These are phyloP conservation scores for Pseudogymnoascus sp. DNA, from an alignment of 2,329 filamentous ascomycete genomes.

Conservation along the genomic window DNA sequence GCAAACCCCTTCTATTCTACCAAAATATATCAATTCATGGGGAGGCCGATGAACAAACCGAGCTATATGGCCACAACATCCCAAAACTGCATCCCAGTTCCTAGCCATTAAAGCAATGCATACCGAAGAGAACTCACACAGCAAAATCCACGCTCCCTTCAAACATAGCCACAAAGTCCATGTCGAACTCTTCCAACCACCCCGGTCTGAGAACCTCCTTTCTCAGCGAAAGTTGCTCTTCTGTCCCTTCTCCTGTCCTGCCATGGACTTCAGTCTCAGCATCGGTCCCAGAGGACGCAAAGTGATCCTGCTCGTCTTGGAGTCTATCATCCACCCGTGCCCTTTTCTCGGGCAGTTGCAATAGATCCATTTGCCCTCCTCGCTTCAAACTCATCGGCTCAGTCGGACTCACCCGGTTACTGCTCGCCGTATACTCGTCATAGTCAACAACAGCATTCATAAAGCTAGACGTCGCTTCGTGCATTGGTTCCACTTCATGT, in stretches of 20 bases:
- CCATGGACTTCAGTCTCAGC: neutral
- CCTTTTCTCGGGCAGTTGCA: neutral
- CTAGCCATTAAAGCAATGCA: neutral
- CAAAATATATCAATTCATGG: neutral
- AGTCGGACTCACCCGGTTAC: neutral
- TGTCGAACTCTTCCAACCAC: neutral
- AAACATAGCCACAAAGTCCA: neutral
- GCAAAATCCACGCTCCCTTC: neutral
- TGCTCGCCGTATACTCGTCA: conserved; percentile 12
- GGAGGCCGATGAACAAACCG: neutral
- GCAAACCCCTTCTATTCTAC: neutral
- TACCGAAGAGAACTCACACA: neutral
- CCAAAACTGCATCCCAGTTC: neutral
- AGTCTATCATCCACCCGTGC: neutral
- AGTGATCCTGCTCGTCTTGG: neutral
- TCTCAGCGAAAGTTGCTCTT: neutral
- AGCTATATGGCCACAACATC: neutral
- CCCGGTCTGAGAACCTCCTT: neutral
- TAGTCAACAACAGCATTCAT: conserved; percentile 21
- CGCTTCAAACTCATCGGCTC: neutral
- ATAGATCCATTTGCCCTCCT: neutral
- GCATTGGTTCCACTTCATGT: neutral
- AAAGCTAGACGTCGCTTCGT: conserved; percentile 19
- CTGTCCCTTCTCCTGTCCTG: neutral
- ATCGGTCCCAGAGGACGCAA: neutral